Base-by-base conservation (phyloP, 2,329 filamentous ascomycete species). In the Myriosclerotinia curreyana region DNA sequence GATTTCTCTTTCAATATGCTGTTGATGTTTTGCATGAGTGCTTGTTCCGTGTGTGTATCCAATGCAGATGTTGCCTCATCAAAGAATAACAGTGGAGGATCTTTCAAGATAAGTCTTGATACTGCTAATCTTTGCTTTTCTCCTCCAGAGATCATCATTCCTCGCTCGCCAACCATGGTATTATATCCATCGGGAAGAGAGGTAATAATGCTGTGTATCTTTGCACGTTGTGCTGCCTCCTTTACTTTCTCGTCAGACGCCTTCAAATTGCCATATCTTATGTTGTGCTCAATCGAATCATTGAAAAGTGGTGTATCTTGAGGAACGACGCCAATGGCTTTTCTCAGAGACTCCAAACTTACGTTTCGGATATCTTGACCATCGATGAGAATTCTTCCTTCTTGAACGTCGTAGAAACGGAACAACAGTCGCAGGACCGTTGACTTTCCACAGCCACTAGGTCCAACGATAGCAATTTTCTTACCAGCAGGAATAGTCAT, bases 301-400 rank as follows among this genome's bases (percentile, higher is more conserved):
- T 99, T 99, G 81, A 99, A 99, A 1, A 99, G 82, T 0, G 95
- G 93, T 0, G 95, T 98, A 71, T 99, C 95, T 75, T 99, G 96
- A 0, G 95, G 95, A 0, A 99, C 95, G 20, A 99, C 94, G 28
- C 95, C 95, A 68, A 99, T 98, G 2, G 90, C 84, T 68, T 85
- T 86, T 8, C 95, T 87, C 36, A 99, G 80, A 44, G 90, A 96
- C 61, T 96, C 91, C 2, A 98, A 77, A 14, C 83, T 87, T 1
- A 99, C 88, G 65, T 91, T 83, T 49, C 91, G 88, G 69, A 99
- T 86, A 74, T 99, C 93, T 74, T 99, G 95, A 60, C 89, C 92
- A 73, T 99, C 95, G 66, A 99, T 91, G 51, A 94, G 79, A 72
- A 99, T 96, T 62, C 89, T 86, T 1, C 95, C 95, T 46, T 81